These are phyloP conservation scores for Coniochaeta sp. DNA, from an alignment of 2,329 filamentous ascomycete species.

Conservation along the genomic window DNA sequence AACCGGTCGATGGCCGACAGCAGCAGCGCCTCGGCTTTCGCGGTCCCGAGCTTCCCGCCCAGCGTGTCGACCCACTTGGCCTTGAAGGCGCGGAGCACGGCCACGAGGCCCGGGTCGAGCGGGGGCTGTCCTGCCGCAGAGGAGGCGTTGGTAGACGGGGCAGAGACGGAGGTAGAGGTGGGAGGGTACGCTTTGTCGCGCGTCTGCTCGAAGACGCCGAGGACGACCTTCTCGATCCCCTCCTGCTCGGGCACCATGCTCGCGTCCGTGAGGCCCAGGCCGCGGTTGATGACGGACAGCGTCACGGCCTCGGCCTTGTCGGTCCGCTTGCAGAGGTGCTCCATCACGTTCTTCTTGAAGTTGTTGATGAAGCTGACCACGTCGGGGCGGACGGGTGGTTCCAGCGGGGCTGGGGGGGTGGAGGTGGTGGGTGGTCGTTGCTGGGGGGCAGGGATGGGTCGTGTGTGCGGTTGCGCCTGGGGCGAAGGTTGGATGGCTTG, in stretches of 20 bases:
- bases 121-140: no score
- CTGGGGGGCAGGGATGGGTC: not conserved
- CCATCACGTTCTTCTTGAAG: constrained; percentile 39
- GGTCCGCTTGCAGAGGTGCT: constrained; percentile 35
- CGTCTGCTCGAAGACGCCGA: constrained; percentile 31
- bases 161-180: no score
- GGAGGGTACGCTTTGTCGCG: constrained; percentile 8
- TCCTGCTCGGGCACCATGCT: constrained; percentile 32
- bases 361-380: constrained; percentile 33
- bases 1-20: constrained; percentile 44
- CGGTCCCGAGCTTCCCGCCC: constrained; percentile 28
- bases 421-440: not conserved
- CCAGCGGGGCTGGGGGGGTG: constrained; percentile 7
- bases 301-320: constrained; percentile 38
- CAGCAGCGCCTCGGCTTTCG: constrained; percentile 36
- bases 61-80: constrained; percentile 35
- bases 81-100: constrained; percentile 37
- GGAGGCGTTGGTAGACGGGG: no score
- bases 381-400: constrained; percentile 34
- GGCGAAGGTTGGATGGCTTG: not conserved
- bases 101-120: constrained; percentile 31
- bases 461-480: not conserved
- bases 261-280: constrained; percentile 37
- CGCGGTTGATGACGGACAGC: constrained; percentile 46
- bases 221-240: constrained; percentile 38